phyloP scores from a whole-genome alignment of 805 yeast genomes.

The Kockiozyma suomiensis region DNA sequence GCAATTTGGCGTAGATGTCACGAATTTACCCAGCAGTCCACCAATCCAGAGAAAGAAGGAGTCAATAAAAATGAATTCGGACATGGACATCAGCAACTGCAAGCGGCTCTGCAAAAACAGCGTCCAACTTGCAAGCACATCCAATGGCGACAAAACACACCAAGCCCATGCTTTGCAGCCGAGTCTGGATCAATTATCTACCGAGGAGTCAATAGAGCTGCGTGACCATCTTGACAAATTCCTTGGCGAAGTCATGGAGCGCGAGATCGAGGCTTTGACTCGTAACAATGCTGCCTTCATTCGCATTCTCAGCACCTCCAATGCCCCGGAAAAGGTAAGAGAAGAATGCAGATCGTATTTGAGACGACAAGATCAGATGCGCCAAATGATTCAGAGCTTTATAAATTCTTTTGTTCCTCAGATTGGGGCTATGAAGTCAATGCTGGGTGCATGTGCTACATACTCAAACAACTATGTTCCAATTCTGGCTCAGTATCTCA shows the following conservation, averaged over 20 bases:
- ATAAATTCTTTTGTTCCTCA: not conserved
- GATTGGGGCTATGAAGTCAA: slow-evolving; percentile 2
- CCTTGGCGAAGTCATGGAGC: slow-evolving; percentile 1
- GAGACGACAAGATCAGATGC: slow-evolving; percentile 8
- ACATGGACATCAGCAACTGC: too few relatives aligned
- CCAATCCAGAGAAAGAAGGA: not conserved
- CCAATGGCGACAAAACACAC: not conserved
- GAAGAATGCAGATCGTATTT: slow-evolving; percentile 4
- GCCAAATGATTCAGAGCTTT: slow-evolving; percentile 1
- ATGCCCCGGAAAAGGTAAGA: not conserved
- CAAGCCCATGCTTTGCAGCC: too few relatives aligned
- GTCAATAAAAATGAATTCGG: not conserved
- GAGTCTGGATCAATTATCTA: too few relatives aligned
- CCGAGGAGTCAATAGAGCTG: not conserved
- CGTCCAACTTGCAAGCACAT: too few relatives aligned
- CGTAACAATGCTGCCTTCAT: not conserved
- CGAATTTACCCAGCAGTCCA: slow-evolving; percentile 11
- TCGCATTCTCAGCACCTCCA: not conserved
- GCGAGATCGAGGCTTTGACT: slow-evolving; percentile 1
- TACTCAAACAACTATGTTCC: slow-evolving; percentile 1
- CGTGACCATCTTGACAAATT: not conserved
- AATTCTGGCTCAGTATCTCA: not conserved
- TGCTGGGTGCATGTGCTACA: slow-evolving; percentile 5
- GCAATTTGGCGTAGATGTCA: slow-evolving; percentile 1
- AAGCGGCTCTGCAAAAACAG: too few relatives aligned